These are phyloP conservation scores for Immersiporthe knoxdaviesiana DNA, from an alignment of 2,329 filamentous ascomycete species.

Conservation along the genomic window DNA sequence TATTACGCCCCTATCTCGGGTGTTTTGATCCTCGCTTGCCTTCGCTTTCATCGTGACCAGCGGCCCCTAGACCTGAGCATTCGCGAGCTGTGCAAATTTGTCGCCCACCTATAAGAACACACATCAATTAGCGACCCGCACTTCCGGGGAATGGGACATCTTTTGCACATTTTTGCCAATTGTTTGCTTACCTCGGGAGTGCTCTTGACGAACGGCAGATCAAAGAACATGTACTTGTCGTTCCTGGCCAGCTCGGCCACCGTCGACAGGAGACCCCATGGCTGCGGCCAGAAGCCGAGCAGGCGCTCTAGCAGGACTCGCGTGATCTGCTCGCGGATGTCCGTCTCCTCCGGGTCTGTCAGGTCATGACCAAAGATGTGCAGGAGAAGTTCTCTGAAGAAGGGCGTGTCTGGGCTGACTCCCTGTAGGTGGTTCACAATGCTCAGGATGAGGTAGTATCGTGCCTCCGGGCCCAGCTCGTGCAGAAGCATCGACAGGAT, in stretches of 20 bases:
- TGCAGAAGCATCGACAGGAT: constrained; percentile 77
- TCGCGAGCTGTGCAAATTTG: constrained; percentile 9
- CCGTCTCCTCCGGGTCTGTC: constrained; percentile 73
- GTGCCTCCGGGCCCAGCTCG: constrained; percentile 73
- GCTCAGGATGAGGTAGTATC: constrained; percentile 82
- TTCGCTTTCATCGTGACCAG: neutral
- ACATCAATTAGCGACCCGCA: neutral
- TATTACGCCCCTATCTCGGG: neutral
- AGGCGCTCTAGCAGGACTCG: constrained; percentile 86
- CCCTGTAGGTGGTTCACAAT: constrained; percentile 92
- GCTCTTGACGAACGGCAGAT: constrained; percentile 87
- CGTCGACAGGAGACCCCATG: constrained; percentile 91
- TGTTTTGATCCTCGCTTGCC: neutral
- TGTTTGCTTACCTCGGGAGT: constrained; percentile 74
- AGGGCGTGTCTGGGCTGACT: constrained; percentile 87
- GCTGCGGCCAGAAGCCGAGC: constrained; percentile 87
- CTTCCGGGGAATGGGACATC: neutral
- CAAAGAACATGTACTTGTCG: constrained; percentile 88
- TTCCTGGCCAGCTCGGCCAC: constrained; percentile 91
- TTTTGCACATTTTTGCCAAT: neutral
- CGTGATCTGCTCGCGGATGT: constrained; percentile 88
- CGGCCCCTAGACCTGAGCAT: constrained; percentile 4
- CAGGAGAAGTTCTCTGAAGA: constrained; percentile 84
- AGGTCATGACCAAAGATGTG: constrained; percentile 81
- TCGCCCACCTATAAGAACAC: constrained; percentile 2